These are phyloP conservation scores for Blastocystis sp. DNA, from an alignment of 352 stramenopile species.

Conservation along the genomic window DNA sequence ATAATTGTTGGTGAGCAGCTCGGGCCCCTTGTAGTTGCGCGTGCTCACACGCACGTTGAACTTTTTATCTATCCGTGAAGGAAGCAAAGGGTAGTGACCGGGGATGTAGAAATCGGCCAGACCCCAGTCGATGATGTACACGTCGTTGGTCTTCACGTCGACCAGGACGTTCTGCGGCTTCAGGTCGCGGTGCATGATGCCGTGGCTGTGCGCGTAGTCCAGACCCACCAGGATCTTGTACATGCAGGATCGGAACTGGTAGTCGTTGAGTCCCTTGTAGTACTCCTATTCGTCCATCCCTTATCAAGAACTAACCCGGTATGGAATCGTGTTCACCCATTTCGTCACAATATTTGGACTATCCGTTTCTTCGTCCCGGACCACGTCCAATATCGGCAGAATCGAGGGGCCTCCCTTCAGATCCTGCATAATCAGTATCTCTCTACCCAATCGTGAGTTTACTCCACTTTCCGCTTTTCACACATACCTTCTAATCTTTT, in stretches of 20 bases:
- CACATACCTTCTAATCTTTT: conserved; percentile 91
- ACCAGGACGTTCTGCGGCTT: conserved; percentile 99
- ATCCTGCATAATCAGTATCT: conserved; percentile 99
- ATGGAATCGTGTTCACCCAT: conserved; percentile 86
- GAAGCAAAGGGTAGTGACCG: conserved; percentile 37
- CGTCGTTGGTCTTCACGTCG: conserved; percentile 92
- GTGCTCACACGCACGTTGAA: conserved; percentile 93
- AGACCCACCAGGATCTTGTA: conserved; percentile 89
- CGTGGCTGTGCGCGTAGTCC: conserved; percentile 97
- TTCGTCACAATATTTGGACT: conserved; percentile 96
- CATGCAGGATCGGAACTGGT: conserved; percentile 90
- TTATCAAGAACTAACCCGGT: conserved; percentile 91
- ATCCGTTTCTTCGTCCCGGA: conserved; percentile 94
- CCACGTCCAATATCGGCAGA: conserved; percentile 95
- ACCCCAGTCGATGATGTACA: conserved; percentile 98
- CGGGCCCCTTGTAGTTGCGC: conserved; percentile 97
- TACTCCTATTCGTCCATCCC: conserved; percentile 87
- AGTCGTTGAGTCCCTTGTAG: conserved; percentile 20
- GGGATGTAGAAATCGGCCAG: conserved; percentile 98
- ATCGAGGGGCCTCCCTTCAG: conserved; percentile 95
- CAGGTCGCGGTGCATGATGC: conserved; percentile 98
- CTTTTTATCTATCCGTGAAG: neutral
- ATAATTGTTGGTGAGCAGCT: conserved; percentile 79
- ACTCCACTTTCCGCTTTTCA: neutral
- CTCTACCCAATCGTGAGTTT: conserved; percentile 65